Percentiles rank a stretch among this genome's conserved stretches.
Evolutionary conservation across 257 asterid species (phyloP).

Genomic region (Petrea volubilis): DNA sequence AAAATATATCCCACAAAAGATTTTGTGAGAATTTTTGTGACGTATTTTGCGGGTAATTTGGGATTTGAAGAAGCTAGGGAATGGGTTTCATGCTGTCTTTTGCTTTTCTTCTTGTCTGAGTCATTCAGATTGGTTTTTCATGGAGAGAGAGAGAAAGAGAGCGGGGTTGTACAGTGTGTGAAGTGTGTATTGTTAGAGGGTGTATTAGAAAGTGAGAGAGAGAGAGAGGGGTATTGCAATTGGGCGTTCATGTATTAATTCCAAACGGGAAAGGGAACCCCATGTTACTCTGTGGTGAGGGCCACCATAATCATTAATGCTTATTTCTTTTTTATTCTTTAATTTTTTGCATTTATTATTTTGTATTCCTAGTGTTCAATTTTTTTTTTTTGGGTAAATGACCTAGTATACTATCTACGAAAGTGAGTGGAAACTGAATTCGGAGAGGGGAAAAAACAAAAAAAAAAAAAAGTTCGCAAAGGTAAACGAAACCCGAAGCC

Average conservation of each 20-base stretch:
- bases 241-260: constrained; percentile 14
- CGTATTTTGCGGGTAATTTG: not conserved
- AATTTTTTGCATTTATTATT: too few relatives aligned
- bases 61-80: constrained; percentile 15
- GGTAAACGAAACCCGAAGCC: too few relatives aligned
- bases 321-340: not conserved
- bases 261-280: constrained; percentile 11
- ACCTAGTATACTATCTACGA: too few relatives aligned
- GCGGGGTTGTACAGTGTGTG: not conserved
- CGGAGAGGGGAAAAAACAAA: too few relatives aligned
- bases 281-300: constrained; percentile 34
- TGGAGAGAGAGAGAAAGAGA: constrained; percentile 2
- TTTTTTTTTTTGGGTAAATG: too few relatives aligned
- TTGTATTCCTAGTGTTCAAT: too few relatives aligned
- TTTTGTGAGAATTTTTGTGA: not conserved
- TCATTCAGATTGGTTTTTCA: constrained; percentile 7
- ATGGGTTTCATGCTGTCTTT: constrained; percentile 12
- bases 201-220: not conserved
- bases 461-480: too few relatives aligned
- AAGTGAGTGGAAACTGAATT: too few relatives aligned
- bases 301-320: not conserved
- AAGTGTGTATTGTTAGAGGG: not conserved
- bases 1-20: constrained; percentile 1
- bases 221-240: constrained; percentile 18
- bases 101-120: constrained; percentile 1